Base-by-base conservation (phyloP, 1,284 basidiomycete genomes). In the Ceratobasidium sp. region DNA sequence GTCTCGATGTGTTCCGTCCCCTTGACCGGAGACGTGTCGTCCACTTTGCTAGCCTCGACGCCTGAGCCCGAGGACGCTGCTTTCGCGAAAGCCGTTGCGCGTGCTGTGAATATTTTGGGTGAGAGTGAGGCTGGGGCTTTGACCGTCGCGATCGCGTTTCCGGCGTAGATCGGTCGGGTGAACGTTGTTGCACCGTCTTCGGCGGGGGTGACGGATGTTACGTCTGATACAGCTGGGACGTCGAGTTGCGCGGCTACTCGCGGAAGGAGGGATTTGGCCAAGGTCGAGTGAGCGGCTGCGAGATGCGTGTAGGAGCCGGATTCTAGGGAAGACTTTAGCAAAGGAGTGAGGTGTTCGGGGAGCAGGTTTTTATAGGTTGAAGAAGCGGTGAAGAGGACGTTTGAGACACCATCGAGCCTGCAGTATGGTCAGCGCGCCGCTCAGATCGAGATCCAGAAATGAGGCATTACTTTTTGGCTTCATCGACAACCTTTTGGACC, bases 71-170 rank as follows among this genome's bases (percentile, higher is more conserved):
- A 84, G 2, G 82, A 80, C 3, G 87, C 84, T 15, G 95, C 93
- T 79, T 94, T 91, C 75, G 93, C 88, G 85, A 99, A 99, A 6
- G 96, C 95, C 2, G 97, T 98, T 23, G 93, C 91, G 80, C 98
- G 92, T 57, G 99, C 95, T 40, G 98, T 99, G 86, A 99, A 94
- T 84, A 99, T 91, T 85, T 98, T 99, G 87, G 97, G 87, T 67
- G 90, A 89, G 84, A 96, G 88, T 46, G 90, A 88, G 33, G 90
- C 87, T 0, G 91, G 88, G 4, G 94, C 94, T 81, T 93, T 92
- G 81, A 99, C 92, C 64, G 96, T 98, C 46, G 96, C 91, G 80
- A 99, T 96, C 65, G 98, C 98, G 84, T 99, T 99, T 68, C 98
- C 98, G 69, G 98, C 98, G 83, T 99, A 99, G 84, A 99, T 98